Base-by-base conservation (phyloP, 768 basidiomycete genomes). In the Pisolithus tinctorius region DNA sequence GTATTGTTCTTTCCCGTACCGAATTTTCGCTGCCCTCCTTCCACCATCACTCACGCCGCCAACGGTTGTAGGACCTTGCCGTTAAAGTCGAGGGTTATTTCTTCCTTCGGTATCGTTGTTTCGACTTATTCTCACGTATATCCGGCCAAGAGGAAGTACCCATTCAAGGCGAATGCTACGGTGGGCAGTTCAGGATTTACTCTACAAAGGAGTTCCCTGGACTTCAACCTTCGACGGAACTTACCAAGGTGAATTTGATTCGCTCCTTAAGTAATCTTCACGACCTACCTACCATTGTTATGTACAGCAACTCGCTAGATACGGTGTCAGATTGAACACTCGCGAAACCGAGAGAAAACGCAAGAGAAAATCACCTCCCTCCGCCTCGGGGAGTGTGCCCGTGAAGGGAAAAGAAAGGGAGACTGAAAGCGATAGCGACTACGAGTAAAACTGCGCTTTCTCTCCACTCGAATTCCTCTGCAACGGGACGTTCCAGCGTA, bases 191-290 rank as follows among this genome's bases (percentile, higher is more conserved):
- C 71, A 75, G 73, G 58, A 78, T 88, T 16, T 86, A 83, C 60
- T 83, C 83, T 17, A 86, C 86, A 1, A 81, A 85, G 55, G 82
- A 84, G 65, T 88, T 87, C 63, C 86, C 86, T 1, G 85, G 86
- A 1, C 61, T 88, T 37, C 74, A 71, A 31, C 76, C 83, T 2
- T 86, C 85, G 6, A 88, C 86, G 0, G 80, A 83, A 27, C 67
- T 88, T 49, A 86, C 83, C 25, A 84, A 80, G 75, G 85, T 80
- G 30, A 44, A 59, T 54, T 4, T 17, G 39, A 4, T 13, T 2
- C 31, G n/a, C 8, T 49, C 9, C 9, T 30, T 7, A 4, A 7
- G 11, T 17, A 9, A 7, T 23, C 14, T 17, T 26, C n/a, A n/a
- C 10, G 34, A 34, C 30, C 25, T 49, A 45, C 49, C 56, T 41